A percentile compares a stretch with the other conserved stretches of the same genome.
phyloP scores from a whole-genome alignment of 371 early-diverging fungal genomes.

The Mortierella sp. region DNA sequence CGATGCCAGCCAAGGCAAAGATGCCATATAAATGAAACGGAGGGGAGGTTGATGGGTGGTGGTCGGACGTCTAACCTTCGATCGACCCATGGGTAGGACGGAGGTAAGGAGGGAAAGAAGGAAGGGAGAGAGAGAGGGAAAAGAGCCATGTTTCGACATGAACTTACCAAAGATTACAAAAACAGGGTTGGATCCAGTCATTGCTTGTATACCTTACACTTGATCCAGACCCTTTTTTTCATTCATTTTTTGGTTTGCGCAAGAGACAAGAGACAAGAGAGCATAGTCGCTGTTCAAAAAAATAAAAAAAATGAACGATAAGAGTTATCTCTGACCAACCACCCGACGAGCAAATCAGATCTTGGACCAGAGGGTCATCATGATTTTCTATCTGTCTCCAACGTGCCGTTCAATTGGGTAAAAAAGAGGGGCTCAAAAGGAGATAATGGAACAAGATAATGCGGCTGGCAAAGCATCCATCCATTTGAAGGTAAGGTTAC shows the following conservation, averaged over 20 bases:
- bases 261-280: not conserved
- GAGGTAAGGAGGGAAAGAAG: not conserved
- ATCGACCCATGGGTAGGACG: not conserved
- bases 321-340: not conserved
- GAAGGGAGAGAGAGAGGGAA: not conserved
- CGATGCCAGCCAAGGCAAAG: not conserved
- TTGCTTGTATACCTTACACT: not conserved
- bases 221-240: slow-evolving; percentile 12
- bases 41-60: not conserved
- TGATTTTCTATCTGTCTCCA: not conserved
- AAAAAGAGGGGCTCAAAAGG: not conserved
- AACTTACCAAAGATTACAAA: slow-evolving; percentile 10
- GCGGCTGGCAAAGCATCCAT: not conserved
- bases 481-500: not conserved
- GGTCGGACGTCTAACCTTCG: not conserved
- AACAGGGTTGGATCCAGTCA: not conserved
- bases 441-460: not conserved
- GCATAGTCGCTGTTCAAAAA: no score
- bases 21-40: not conserved
- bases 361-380: not conserved
- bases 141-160: no score
- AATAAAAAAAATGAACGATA: not conserved
- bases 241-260: not conserved
- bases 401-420: not conserved
- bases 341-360: not conserved